Evolutionary conservation across 169 alveolate genomes (phyloP), one percentile per base, ranked within the genome.

Genomic region (Plasmodium vivax): DNA sequence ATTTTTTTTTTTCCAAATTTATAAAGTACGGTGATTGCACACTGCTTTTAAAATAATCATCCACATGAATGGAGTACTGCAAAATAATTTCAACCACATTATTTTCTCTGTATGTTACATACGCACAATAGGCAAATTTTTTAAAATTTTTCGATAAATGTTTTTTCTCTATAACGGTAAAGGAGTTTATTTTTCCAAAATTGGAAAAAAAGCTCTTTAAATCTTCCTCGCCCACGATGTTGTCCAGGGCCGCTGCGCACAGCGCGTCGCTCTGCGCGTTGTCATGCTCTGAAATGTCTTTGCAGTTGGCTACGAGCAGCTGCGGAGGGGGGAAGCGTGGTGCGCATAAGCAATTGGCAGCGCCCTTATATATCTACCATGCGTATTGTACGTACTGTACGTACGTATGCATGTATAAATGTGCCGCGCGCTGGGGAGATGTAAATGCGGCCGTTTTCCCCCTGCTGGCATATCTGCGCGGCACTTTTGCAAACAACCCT

Each of bases 221-320:
- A 36, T 88, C 83, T 36, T 77, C 74, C 34, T 58, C 90, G n/a
- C 47, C 62, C 62, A 88, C 72, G 62, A 88, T 88, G 68, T 58
- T 88, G 32, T 88, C 94, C 68, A 88, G 90, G 19, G 56, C 75
- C 43, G 83, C 94, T 38, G 73, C 94, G 32, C 94, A 88, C 51
- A 88, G 54, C 0, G 88, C 82, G 27, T 88, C 90, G 23, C 47
- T 58, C 32, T 58, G n/a, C 12, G 32, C 27, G 16, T 14, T 58
- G 51, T 74, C 73, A 54, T 2, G 23, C n/a, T 62, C 43, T 19
- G 77, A 12, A n/a, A 23, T 58, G 38, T 88, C 83, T 79, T 88
- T 77, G 68, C 74, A 79, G 23, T 62, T 88, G 5, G 88, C 79
- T 79, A 88, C 71, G 43, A 79, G 79, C 75, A 88, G 51, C 94